Conservation (phyloP, 2,329 filamentous ascomycete species). For the Fusarium nisikadoi region DNA sequence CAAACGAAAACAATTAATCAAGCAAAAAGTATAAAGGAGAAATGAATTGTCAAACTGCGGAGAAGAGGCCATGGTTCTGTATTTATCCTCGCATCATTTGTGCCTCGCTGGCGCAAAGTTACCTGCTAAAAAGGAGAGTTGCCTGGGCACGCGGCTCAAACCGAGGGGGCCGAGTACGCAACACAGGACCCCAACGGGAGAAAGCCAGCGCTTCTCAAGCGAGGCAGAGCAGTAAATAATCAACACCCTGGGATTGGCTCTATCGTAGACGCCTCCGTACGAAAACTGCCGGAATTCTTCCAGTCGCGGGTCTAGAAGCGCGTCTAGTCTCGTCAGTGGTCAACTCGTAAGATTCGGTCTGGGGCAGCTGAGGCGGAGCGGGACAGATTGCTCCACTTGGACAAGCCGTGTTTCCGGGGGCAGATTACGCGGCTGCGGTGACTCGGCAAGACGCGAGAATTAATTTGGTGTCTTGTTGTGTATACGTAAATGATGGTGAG, state of each 20-base stretch:
- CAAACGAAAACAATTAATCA: neutral
- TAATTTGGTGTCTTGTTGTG: neutral
- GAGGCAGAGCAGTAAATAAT: neutral
- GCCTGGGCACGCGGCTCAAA: neutral
- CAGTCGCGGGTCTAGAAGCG: neutral
- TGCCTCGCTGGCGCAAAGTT: neutral
- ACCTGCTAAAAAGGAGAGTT: neutral
- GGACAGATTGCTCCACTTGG: neutral
- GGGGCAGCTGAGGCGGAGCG: slow-evolving; percentile 16
- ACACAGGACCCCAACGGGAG: neutral
- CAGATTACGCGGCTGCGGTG: slow-evolving; percentile 18
- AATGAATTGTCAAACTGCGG: neutral
- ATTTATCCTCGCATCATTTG: neutral
- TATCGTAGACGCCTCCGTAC: neutral
- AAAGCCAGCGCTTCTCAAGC: neutral
- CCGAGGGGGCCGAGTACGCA: neutral
- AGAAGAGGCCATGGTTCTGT: neutral
- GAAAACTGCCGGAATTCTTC: neutral
- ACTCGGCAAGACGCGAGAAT: neutral
- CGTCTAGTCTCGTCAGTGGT: slow-evolving; percentile 1
- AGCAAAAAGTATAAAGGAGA: neutral
- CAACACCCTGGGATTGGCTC: slow-evolving; percentile 2
- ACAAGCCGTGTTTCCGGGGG: slow-evolving; percentile 8
- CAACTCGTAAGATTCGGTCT: neutral
- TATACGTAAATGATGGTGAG: neutral